Conservation (phyloP, 2,329 filamentous ascomycete genomes). For the Chalaropsis thielavioides region DNA sequence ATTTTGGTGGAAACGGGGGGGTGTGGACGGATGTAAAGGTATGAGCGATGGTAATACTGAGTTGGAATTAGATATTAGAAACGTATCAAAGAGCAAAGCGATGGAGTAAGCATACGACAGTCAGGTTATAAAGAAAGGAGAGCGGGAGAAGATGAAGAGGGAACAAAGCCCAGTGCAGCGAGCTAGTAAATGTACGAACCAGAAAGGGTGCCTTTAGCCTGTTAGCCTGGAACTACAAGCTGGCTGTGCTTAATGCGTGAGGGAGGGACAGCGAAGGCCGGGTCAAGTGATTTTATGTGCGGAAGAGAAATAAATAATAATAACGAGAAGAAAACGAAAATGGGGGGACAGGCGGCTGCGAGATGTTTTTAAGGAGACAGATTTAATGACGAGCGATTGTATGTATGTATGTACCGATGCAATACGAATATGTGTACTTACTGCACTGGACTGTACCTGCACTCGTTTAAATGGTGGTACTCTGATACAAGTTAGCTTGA, state of each 20-base stretch:
- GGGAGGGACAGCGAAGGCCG: neutral
- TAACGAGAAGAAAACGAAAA: neutral
- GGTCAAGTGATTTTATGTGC: neutral
- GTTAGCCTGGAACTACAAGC: neutral
- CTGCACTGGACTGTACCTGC: neutral
- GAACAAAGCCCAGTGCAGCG: neutral
- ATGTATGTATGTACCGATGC: neutral
- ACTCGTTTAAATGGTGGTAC: neutral
- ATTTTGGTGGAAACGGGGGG: slow-evolving; percentile 5
- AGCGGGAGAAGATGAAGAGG: slow-evolving; percentile 1
- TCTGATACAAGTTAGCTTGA: slow-evolving; percentile 6
- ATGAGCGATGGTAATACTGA: neutral
- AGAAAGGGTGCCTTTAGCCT: slow-evolving; percentile 6
- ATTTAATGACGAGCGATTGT: too few species aligned
- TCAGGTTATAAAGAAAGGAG: neutral
- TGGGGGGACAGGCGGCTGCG: too few species aligned
- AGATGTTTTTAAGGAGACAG: too few species aligned
- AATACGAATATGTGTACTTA: slow-evolving; percentile 2
- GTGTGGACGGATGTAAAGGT: neutral
- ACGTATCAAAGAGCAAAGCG: neutral
- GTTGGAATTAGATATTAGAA: neutral
- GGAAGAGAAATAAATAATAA: neutral
- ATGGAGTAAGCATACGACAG: neutral
- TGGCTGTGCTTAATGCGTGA: neutral
- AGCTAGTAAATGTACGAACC: neutral